Base-by-base conservation (phyloP, 1,139 yeast species). In the Kodamaea alishanica region DNA sequence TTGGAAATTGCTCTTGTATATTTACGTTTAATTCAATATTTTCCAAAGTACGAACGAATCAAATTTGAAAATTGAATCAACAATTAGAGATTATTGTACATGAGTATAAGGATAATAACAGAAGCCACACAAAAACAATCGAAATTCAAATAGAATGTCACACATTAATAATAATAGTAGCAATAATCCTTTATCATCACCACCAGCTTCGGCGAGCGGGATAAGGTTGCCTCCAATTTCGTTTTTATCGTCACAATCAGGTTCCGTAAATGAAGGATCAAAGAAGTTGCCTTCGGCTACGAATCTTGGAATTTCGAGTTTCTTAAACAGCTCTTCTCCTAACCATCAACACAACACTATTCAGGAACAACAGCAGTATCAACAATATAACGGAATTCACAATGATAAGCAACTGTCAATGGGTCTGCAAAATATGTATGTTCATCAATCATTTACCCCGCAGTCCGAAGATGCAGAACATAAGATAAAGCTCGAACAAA, bases 221-320 rank as follows among this genome's bases (percentile, higher is more conserved):
- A 50, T 60, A 24, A 49, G 56, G 35, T 55, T 60, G 32, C 65
- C 65, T 5, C 63, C 65, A 23, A 60, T 60, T 9, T 56, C 62
- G 28, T 60, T 58, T 40, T 46, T 60, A 39, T 53, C 63, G 6
- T 45, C 49, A 5, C 53, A 47, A 26, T 35, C 47, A 40, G 30
- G 32, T 37, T 20, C 40, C 39, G 32, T 26, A n/a, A 8, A 12
- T 7, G 45, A 39, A 23, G 39, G 43, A 27, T 41, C 44, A n/a
- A 51, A 41, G 34, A 47, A 50, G 28, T 46, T 50, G 23, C 58
- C 55, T 4, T 45, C 49, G 33, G 50, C 56, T 8, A 45, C 56
- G 15, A 51, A 48, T 44, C 48, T 54, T 36, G 60, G 53, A 24
- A 52, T 56, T 32, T 49, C 50, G 25, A 44, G 50, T 28, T 51